A percentile compares a stretch with the other conserved stretches of the same genome.
phyloP scores from a whole-genome alignment of 208 protist species.

The Wallacemonas sp. region DNA sequence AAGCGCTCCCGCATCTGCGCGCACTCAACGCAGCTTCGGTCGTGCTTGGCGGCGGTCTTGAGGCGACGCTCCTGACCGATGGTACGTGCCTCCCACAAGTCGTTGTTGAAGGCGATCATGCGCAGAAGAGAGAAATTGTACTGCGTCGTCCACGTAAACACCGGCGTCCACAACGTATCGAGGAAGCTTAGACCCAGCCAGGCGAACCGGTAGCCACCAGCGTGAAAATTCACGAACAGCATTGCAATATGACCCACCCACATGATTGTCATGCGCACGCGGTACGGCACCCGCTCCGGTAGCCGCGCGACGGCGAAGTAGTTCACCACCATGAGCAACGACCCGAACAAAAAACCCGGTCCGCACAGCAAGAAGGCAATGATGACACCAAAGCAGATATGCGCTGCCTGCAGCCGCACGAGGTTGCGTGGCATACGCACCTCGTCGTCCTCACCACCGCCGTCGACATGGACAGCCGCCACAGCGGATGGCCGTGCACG shows the following conservation, averaged over 20 bases:
- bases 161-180: constrained; percentile 12
- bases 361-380: constrained; percentile 38
- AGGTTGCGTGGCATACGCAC: constrained; percentile 5
- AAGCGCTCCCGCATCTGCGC: constrained; percentile 32
- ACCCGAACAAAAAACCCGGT: constrained; percentile 35
- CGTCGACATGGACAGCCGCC: neutral
- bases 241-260: constrained; percentile 39
- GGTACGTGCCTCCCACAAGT: constrained; percentile 35
- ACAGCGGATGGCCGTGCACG: too few relatives aligned
- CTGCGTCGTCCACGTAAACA: constrained; percentile 54
- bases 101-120: constrained; percentile 74
- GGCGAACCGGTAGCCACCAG: constrained; percentile 31
- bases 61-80: constrained; percentile 10
- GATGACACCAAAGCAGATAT: constrained; percentile 29
- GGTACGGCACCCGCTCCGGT: constrained; percentile 38
- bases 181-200: constrained; percentile 44
- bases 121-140: constrained; percentile 80
- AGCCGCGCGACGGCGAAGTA: constrained; percentile 37
- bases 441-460: neutral
- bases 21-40: constrained; percentile 33
- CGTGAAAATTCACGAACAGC: constrained; percentile 44
- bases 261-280: constrained; percentile 39
- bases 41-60: constrained; percentile 23
- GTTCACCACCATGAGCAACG: constrained; percentile 49
- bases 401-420: constrained; percentile 27